phyloP scores from a whole-genome alignment of 371 early-diverging fungal species.

The Batkoa obscura region DNA sequence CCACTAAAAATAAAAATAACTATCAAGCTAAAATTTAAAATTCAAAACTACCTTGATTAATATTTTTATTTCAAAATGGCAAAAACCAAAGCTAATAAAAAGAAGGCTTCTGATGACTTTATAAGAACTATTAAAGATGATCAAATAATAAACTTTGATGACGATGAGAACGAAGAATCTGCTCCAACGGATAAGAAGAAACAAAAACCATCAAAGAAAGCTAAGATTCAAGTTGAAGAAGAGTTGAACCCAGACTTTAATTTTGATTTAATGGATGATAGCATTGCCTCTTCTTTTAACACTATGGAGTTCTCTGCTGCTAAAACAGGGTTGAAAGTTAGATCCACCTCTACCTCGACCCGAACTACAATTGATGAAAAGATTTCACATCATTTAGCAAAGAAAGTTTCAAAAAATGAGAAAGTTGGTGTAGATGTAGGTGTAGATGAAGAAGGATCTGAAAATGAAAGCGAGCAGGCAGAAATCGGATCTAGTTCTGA shows the following conservation, averaged over 20 bases:
- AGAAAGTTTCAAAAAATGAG: neutral
- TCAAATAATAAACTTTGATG: no score
- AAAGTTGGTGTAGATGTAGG: conserved; percentile 11
- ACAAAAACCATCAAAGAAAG: no score
- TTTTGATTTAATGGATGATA: conserved; percentile 54
- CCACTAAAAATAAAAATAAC: no score
- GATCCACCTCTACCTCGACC: conserved; percentile 10
- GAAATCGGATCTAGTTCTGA: conserved; percentile 19
- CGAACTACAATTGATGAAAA: conserved; percentile 28
- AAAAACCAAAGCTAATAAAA: no score
- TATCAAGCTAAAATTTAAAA: no score
- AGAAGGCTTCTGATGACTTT: no score
- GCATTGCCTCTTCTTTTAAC: conserved; percentile 26
- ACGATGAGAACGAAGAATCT: no score
- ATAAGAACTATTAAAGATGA: no score
- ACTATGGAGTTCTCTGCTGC: conserved; percentile 72
- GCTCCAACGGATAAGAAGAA: no score
- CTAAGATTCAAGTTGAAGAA: no score
- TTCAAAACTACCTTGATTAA: no score
- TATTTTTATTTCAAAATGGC: no score
- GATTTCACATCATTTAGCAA: conserved; percentile 8
- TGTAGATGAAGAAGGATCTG: conserved; percentile 18
- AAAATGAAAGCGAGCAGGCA: conserved; percentile 13
- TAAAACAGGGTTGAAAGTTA: conserved; percentile 44
- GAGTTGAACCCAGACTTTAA: conserved; percentile 33